Conservation (phyloP, 2,329 filamentous ascomycete species). For the Fusarium veterinarium region DNA sequence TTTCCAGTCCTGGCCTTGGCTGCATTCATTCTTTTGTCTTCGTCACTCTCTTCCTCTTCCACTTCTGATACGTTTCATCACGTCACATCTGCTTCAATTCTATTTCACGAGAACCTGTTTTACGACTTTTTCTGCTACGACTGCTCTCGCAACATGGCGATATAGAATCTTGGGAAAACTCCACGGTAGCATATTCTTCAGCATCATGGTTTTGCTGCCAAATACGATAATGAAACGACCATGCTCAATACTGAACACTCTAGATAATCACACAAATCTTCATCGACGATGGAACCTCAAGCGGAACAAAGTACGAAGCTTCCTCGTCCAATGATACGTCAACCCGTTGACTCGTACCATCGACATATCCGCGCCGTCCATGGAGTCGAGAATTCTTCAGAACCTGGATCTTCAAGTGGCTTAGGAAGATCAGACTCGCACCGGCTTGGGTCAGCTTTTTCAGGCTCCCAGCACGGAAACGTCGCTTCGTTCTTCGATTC, state of each 20-base stretch:
- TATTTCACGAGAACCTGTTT: constrained; percentile 1
- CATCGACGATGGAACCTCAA: constrained; percentile 38
- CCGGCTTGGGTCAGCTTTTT: constrained; percentile 13
- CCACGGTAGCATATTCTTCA: constrained; percentile 14
- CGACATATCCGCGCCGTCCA: constrained; percentile 42
- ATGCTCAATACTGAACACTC: constrained; percentile 25
- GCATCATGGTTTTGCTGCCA: constrained; percentile 28
- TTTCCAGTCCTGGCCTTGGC: constrained; percentile 36
- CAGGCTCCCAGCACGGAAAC: constrained; percentile 20
- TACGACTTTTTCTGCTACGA: neutral
- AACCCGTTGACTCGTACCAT: constrained; percentile 45
- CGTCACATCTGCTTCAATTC: constrained; percentile 9
- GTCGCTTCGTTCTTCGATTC: constrained; percentile 44
- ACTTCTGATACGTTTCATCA: constrained; percentile 4
- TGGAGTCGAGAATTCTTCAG: constrained; percentile 25
- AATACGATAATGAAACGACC: constrained; percentile 16
- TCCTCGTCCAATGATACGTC: constrained; percentile 34
- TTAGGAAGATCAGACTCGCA: constrained; percentile 21
- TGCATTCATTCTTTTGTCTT: constrained; percentile 35
- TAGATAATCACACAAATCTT: constrained; percentile 13
- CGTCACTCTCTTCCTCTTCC: constrained; percentile 1
- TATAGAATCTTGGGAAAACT: constrained; percentile 17
- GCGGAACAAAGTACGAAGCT: constrained; percentile 30
- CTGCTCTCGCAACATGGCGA: constrained; percentile 18
- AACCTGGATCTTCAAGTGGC: constrained; percentile 17